Percentiles rank a stretch among this genome's conserved stretches.
phyloP scores from a whole-genome alignment of 2,329 filamentous ascomycete genomes.

The Thermomyces lanuginosus region DNA sequence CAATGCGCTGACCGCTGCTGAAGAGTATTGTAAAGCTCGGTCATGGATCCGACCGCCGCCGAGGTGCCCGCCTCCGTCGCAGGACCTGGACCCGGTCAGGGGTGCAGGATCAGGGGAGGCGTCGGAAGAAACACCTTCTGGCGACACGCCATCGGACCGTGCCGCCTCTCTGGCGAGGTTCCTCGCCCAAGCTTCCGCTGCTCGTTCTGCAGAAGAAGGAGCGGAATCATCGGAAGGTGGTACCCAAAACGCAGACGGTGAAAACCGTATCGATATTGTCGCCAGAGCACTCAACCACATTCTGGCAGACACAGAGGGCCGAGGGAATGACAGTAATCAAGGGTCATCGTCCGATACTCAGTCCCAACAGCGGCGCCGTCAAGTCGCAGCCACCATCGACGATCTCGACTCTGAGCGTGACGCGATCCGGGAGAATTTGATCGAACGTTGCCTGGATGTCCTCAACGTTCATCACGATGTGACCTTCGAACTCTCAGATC shows the following conservation, averaged over 20 bases:
- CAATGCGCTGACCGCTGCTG: constrained; percentile 42
- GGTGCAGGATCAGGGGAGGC: constrained; percentile 15
- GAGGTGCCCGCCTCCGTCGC: constrained; percentile 50
- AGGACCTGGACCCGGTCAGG: constrained; percentile 38
- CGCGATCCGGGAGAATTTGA: constrained; percentile 57
- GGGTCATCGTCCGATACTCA: constrained; percentile 11
- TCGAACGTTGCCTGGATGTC: constrained; percentile 80
- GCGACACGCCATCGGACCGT: constrained; percentile 16
- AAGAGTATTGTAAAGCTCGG: constrained; percentile 60
- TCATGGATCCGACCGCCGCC: constrained; percentile 40
- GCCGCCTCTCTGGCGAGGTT: constrained; percentile 19
- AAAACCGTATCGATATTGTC: constrained; percentile 17
- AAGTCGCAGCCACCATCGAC: constrained; percentile 44
- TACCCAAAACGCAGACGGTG: constrained; percentile 9
- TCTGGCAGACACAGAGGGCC: constrained; percentile 17
- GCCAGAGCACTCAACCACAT: constrained; percentile 29
- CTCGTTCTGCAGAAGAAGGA: constrained; percentile 12
- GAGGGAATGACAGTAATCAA: constrained; percentile 11
- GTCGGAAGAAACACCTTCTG: constrained; percentile 13
- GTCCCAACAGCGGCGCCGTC: constrained; percentile 13
- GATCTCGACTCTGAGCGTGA: constrained; percentile 62
- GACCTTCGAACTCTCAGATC: constrained; percentile 77
- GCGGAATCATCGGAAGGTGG: constrained; percentile 10
- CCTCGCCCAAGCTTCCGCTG: constrained; percentile 16
- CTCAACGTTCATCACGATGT: constrained; percentile 74